Evolutionary conservation across 306 rosid species (phyloP).

Genomic region (Lupinus albus): DNA sequence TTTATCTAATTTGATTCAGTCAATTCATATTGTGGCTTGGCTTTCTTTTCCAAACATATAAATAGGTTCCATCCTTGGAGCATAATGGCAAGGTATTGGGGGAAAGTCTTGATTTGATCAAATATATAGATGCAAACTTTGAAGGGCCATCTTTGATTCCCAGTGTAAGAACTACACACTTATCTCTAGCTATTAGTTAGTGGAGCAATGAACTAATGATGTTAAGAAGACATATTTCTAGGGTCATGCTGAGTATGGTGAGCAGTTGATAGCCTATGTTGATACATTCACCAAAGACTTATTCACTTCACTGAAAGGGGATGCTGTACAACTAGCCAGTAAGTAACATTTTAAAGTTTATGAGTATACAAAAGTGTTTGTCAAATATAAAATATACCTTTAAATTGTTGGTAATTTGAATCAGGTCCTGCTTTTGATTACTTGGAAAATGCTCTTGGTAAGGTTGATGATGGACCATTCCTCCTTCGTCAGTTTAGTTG

Average conservation of each 20-base stretch:
- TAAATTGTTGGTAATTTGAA: constrained; percentile 16
- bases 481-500: constrained; percentile 69
- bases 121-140: constrained; percentile 64
- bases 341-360: constrained; percentile 36
- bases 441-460: constrained; percentile 75
- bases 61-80: constrained; percentile 85
- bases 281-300: constrained; percentile 49
- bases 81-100: constrained; percentile 79
- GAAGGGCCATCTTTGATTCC: constrained; percentile 63
- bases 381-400: not conserved
- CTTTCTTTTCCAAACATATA: not conserved
- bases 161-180: constrained; percentile 48
- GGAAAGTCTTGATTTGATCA: constrained; percentile 87
- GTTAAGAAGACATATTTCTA: constrained; percentile 33
- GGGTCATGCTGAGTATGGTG: constrained; percentile 70
- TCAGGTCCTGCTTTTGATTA: constrained; percentile 68
- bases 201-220: constrained; percentile 13
- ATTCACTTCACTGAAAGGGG: constrained; percentile 47
- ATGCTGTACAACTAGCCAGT: constrained; percentile 52
- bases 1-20: constrained; percentile 2
- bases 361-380: not conserved
- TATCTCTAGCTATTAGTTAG: not conserved
- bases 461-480: constrained; percentile 76
- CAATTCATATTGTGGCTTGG: not conserved
- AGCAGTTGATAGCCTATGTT: constrained; percentile 58